phyloP scores from a whole-genome alignment of 2,329 filamentous ascomycete genomes.

The Emericellopsis cladophorae region DNA sequence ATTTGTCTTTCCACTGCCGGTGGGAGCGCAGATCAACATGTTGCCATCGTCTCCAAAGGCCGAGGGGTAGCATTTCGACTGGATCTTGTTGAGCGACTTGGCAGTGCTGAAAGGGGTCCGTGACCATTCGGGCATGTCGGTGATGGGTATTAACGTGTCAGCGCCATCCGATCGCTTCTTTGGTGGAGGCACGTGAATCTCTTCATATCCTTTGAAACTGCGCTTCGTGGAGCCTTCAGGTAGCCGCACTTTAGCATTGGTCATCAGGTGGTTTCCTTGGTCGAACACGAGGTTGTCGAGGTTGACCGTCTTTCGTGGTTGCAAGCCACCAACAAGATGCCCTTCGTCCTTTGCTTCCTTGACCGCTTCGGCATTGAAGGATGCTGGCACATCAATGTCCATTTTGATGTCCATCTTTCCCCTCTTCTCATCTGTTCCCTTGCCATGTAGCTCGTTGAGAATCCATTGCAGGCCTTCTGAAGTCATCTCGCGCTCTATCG shows the following conservation, averaged over 20 bases:
- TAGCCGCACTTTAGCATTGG: constrained; percentile 89
- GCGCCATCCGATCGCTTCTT: constrained; percentile 74
- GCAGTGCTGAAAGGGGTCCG: constrained; percentile 73
- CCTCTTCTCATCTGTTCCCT: constrained; percentile 46
- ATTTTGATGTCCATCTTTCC: constrained; percentile 82
- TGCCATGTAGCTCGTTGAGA: constrained; percentile 75
- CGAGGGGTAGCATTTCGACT: constrained; percentile 82
- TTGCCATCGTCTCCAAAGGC: constrained; percentile 93
- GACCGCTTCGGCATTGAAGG: constrained; percentile 33
- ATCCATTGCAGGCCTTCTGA: constrained; percentile 80
- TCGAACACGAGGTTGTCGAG: constrained; percentile 94
- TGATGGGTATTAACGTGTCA: constrained; percentile 71
- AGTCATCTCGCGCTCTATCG: constrained; percentile 81
- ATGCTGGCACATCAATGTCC: constrained; percentile 69
- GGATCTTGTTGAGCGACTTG: constrained; percentile 85
- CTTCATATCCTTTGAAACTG: constrained; percentile 95
- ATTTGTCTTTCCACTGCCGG: constrained; percentile 95
- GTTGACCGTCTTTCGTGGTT: constrained; percentile 80
- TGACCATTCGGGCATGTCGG: constrained; percentile 88
- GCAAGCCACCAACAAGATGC: constrained; percentile 66
- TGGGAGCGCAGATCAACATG: constrained; percentile 94
- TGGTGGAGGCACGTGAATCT: constrained; percentile 91
- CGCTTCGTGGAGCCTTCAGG: constrained; percentile 92
- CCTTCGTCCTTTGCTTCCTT: constrained; percentile 50
- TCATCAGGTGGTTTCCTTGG: constrained; percentile 98